These are phyloP conservation scores for Gymnopus androsaceus DNA, from an alignment of 1,284 basidiomycete species.

Conservation along the genomic window DNA sequence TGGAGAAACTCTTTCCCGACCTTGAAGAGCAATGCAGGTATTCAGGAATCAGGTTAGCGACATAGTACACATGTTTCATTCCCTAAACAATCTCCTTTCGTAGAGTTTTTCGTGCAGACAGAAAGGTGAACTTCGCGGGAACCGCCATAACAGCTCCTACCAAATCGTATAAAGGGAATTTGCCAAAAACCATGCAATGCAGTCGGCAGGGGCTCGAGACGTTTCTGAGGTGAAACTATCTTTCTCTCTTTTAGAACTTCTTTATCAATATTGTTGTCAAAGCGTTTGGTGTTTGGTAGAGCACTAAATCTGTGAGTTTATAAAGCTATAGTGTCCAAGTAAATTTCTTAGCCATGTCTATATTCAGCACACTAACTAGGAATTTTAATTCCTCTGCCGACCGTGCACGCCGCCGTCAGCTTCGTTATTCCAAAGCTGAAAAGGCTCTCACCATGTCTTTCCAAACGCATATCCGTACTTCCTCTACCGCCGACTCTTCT, in stretches of 20 bases:
- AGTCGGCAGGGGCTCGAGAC: constrained; percentile 27
- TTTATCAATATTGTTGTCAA: no score
- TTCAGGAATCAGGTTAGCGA: constrained; percentile 20
- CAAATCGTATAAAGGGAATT: background rate
- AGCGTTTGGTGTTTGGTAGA: no score
- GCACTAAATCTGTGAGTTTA: no score
- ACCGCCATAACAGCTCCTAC: background rate
- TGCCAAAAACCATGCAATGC: background rate
- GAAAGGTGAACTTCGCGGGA: background rate
- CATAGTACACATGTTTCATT: background rate
- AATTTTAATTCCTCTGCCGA: background rate
- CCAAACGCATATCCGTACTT: constrained; percentile 20
- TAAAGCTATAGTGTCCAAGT: no score
- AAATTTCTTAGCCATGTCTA: no score
- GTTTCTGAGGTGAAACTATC: constrained; percentile 10
- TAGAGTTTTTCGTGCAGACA: constrained; percentile 19
- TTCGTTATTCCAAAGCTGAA: constrained; percentile 33
- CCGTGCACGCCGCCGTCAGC: constrained; percentile 15
- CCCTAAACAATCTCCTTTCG: background rate
- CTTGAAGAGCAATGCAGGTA: constrained; percentile 24
- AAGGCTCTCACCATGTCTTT: constrained; percentile 25
- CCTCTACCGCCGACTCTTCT: constrained; percentile 20
- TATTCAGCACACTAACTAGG: no score
- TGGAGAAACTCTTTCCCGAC: constrained; percentile 28
- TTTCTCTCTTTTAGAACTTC: background rate